Conservation (phyloP, 805 yeast genomes). For the Sungouiozyma ichnusensis region DNA sequence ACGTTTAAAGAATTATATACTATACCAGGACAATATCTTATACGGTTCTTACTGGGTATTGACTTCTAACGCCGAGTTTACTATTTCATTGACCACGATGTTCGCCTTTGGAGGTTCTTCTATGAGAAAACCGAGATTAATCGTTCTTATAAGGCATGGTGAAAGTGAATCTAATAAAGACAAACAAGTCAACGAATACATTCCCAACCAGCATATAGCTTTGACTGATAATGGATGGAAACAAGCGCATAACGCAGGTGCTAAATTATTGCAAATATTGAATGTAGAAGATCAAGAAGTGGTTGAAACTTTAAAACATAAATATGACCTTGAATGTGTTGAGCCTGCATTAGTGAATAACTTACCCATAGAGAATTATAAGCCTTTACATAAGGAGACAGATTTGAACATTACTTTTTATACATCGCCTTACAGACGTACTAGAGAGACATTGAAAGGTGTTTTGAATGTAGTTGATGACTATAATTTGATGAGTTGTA, state of each 20-base stretch:
- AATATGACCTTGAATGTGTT: constrained; percentile 7
- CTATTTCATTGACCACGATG: neutral
- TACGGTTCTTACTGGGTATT: no score
- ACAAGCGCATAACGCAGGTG: constrained; percentile 55
- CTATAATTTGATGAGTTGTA: constrained; percentile 21
- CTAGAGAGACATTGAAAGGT: constrained; percentile 74
- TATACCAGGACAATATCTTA: no score
- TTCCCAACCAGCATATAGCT: constrained; percentile 73
- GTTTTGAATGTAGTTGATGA: constrained; percentile 46
- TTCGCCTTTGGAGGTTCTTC: neutral
- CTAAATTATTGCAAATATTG: constrained; percentile 29
- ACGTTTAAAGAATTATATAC: no score
- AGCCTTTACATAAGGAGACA: constrained; percentile 25
- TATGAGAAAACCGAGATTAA: constrained; percentile 38
- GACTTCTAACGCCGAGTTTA: no score
- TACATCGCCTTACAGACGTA: constrained; percentile 78
- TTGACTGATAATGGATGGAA: constrained; percentile 60
- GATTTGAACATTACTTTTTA: constrained; percentile 60
- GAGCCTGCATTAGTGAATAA: constrained; percentile 4
- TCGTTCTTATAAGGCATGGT: constrained; percentile 80
- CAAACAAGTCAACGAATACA: constrained; percentile 63
- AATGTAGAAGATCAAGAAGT: constrained; percentile 19
- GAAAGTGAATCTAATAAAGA: constrained; percentile 87
- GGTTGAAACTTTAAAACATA: constrained; percentile 13
- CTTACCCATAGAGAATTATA: constrained; percentile 14